phyloP scores from a whole-genome alignment of 306 rosid genomes.

The Acacia crassicarpa region DNA sequence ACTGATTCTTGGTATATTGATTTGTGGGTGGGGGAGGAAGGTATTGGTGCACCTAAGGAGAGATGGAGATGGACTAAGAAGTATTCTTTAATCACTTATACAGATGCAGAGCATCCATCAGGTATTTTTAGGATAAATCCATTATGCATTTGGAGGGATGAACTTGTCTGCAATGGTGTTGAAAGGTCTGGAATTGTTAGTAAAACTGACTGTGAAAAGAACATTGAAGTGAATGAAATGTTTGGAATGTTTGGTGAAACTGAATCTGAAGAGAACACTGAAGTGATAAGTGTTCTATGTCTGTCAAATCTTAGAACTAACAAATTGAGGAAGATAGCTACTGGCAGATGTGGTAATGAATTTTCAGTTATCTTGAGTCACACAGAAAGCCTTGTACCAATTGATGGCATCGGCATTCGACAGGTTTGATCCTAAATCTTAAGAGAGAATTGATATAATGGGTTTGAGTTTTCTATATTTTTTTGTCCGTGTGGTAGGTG shows the following conservation, averaged over 20 bases:
- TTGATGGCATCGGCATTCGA: neutral
- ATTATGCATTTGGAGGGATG: neutral
- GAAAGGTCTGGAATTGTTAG: neutral
- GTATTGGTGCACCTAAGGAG: neutral
- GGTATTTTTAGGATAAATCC: neutral
- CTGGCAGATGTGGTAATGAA: neutral
- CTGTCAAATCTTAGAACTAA: neutral
- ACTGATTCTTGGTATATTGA: neutral
- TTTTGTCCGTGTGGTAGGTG: neutral
- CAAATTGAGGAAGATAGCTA: neutral
- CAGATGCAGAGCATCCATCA: neutral
- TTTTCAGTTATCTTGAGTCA: neutral
- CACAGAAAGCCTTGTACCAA: constrained; percentile 25
- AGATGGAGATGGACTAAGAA: neutral
- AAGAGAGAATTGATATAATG: neutral
- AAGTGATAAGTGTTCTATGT: neutral
- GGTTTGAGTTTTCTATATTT: neutral
- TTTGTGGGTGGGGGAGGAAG: neutral
- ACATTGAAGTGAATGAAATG: neutral
- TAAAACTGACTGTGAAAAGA: neutral
- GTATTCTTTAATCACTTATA: neutral
- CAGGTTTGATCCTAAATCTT: neutral
- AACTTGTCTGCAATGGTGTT: neutral
- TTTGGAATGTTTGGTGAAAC: neutral
- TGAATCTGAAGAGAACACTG: neutral